Conservation (phyloP, 345 rosid genomes). For the Streptanthus diversifolius region DNA sequence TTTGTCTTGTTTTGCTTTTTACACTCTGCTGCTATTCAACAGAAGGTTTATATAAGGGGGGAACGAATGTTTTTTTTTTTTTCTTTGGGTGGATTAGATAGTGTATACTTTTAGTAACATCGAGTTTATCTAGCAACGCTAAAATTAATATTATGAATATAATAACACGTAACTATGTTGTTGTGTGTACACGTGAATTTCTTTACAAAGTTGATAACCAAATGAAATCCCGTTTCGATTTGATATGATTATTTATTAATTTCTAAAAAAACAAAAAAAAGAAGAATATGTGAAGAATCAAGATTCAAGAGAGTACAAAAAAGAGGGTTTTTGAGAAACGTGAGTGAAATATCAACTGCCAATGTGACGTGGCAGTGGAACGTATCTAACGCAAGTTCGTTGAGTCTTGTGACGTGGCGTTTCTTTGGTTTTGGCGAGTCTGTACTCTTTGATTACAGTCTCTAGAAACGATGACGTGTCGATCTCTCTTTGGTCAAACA, state of each 20-base stretch:
- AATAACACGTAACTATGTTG: slow-evolving; percentile 14
- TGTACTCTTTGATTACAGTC: slow-evolving; percentile 22
- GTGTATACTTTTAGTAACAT: slow-evolving; percentile 39
- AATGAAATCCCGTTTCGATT: slow-evolving; percentile 22
- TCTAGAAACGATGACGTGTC: slow-evolving; percentile 31
- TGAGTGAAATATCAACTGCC: slow-evolving; percentile 21
- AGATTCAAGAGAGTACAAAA: background rate
- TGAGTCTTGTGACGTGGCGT: slow-evolving; percentile 20
- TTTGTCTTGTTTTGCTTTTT: background rate
- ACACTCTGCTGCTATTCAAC: background rate
- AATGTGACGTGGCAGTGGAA: slow-evolving; percentile 29
- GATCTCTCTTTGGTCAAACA: background rate
- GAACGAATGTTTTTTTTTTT: background rate
- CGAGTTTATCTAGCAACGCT: slow-evolving; percentile 34
- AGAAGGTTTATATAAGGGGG: slow-evolving; percentile 26
- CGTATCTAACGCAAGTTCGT: slow-evolving; percentile 32
- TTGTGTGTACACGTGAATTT: slow-evolving; percentile 34
- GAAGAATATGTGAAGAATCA: background rate
- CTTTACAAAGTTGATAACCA: slow-evolving; percentile 32
- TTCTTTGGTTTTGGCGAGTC: slow-evolving; percentile 4
- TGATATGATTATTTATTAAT: background rate
- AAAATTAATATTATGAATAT: background rate
- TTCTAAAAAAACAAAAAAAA: background rate
- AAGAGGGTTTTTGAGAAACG: slow-evolving; percentile 16
- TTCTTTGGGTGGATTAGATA: slow-evolving; percentile 20